Evolutionary conservation across 2,329 filamentous ascomycete species (phyloP).

Genomic region (Botryosphaeria dothidea): DNA sequence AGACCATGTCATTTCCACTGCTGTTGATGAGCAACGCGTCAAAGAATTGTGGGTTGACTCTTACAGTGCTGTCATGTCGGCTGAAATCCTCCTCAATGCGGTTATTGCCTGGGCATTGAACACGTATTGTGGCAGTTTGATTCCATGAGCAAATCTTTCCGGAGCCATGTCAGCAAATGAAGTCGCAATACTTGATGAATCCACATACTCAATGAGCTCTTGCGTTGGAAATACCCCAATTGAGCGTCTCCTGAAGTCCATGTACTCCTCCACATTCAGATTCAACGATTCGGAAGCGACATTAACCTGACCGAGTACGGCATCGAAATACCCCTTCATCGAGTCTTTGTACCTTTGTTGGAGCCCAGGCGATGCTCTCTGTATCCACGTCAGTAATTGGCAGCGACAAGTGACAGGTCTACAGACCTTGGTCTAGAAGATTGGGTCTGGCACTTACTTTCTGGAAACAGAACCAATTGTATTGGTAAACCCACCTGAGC

Average conservation of each 20-base stretch:
- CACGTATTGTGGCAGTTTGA: neutral
- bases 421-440: too few relatives aligned
- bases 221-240: neutral
- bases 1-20: neutral
- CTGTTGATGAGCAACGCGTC: neutral
- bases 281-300: neutral
- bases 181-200: neutral
- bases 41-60: neutral
- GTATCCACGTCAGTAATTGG: neutral
- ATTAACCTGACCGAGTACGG: neutral
- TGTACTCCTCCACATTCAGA: neutral
- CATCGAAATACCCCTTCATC: neutral
- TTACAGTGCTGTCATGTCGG: neutral
- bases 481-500: neutral
- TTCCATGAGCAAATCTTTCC: neutral
- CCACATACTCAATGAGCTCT: neutral
- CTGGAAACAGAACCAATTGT: neutral
- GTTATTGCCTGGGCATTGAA: neutral
- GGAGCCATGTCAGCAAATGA: neutral
- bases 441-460: neutral
- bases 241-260: neutral
- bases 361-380: neutral
- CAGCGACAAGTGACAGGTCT: too few relatives aligned
- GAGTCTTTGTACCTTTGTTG: constrained; percentile 1
- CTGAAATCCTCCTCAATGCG: neutral